Percentiles rank a stretch among this genome's conserved stretches.
Conservation (phyloP, 2,329 filamentous ascomycete species). For the Coleophoma cylindrospora region DNA sequence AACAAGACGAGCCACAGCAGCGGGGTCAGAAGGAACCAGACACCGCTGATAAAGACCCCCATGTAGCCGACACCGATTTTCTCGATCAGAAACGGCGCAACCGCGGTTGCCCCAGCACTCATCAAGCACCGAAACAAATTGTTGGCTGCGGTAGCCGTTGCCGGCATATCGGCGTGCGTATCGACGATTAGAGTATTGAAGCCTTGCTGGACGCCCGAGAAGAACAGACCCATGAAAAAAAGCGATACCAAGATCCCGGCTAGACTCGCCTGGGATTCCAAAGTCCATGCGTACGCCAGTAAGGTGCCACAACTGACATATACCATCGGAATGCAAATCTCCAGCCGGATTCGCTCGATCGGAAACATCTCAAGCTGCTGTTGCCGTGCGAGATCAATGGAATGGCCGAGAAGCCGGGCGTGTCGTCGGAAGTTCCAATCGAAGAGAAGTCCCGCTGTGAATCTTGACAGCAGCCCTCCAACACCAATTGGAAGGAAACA, state of each 20-base stretch:
- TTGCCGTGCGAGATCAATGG: slow-evolving; percentile 47
- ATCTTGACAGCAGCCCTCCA: slow-evolving; percentile 42
- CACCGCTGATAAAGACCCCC: too few relatives aligned
- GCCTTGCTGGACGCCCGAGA: slow-evolving; percentile 55
- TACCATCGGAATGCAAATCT: slow-evolving; percentile 46
- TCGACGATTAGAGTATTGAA: slow-evolving; percentile 57
- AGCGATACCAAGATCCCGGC: slow-evolving; percentile 47
- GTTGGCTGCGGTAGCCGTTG: slow-evolving; percentile 54
- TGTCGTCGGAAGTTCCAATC: slow-evolving; percentile 65
- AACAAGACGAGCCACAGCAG: too few relatives aligned
- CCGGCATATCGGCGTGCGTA: slow-evolving; percentile 49
- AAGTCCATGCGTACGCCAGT: slow-evolving; percentile 48
- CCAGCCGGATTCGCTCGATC: slow-evolving; percentile 32
- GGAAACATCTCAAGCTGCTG: slow-evolving; percentile 16
- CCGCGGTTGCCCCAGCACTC: slow-evolving; percentile 1
- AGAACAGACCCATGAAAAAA: slow-evolving; percentile 48
- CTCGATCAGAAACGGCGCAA: slow-evolving; percentile 2
- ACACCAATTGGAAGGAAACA: slow-evolving; percentile 33
- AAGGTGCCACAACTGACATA: slow-evolving; percentile 26
- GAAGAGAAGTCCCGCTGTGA: slow-evolving; percentile 43
- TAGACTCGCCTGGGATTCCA: slow-evolving; percentile 40
- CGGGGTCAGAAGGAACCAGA: too few relatives aligned
- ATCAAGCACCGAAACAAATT: slow-evolving; percentile 6
- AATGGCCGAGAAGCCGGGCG: slow-evolving; percentile 52
- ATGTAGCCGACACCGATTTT: slow-evolving; percentile 31